Base-by-base conservation (phyloP, 768 basidiomycete species). In the Termitomyces sp. region DNA sequence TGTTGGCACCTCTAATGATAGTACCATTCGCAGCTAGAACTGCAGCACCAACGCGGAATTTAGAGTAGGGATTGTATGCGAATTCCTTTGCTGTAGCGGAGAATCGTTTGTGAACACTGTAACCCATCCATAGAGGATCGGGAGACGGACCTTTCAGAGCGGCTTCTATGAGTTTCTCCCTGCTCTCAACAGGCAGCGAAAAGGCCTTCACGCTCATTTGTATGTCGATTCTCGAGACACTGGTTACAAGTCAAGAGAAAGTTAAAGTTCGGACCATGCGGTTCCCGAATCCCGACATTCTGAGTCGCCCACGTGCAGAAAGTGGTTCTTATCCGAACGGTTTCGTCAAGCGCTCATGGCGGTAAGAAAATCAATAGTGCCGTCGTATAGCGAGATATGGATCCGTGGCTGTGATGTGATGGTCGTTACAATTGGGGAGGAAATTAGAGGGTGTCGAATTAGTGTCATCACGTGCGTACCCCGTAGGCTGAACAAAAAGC, bases 11-110 rank as follows among this genome's bases (percentile, higher is more conserved):
- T 60, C 83, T 87, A 58, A 96, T 83, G 22, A 96, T 82, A 9
- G 76, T 70, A 0, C 91, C 92, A 42, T 88, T 83, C 0, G 80
- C 68, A 2, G 86, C 76, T 18, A 98, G 72, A 12, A 98, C 72
- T 1, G 94, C 91, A 0, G 95, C 95, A 0, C 96, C 96, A 16
- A 98, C 96, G 8, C 88, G 85, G 68, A 99, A 97, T 32, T 93
- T 88, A 30, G 93, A 95, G 74, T 97, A 98, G 0, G 86, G 92
- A 34, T 76, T 82, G 71, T 97, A 95, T 0, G 89, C 81, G 33
- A 81, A 76, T 59, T 88, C 75, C 69, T 85, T 90, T 13, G 86
- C 89, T 91, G 67, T 7, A 12, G 22, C 39, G 1, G 4, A 22
- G 34, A 36, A 5, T 34, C n/a, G n/a, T n/a, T n/a, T n/a, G 13